Conservation (phyloP, 371 early-diverging fungal species). For the Actinomortierella ambigua region DNA sequence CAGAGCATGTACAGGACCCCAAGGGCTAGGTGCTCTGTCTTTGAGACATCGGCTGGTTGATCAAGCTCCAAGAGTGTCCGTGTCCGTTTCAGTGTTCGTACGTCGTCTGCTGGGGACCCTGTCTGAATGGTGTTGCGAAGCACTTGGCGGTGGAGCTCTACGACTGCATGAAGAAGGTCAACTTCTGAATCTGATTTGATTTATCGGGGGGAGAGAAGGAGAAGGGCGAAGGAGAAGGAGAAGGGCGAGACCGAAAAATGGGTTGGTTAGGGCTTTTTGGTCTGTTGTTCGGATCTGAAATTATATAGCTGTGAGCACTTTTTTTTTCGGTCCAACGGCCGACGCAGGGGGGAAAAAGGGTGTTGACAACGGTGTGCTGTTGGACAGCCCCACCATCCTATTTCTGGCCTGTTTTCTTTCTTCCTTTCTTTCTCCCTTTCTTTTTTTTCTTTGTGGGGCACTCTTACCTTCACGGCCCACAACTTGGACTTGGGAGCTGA, state of each 20-base stretch:
- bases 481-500: conserved; percentile 17
- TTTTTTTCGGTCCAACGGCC: neutral
- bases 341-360: too few species aligned
- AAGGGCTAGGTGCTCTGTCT: conserved; percentile 35
- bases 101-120: conserved; percentile 7
- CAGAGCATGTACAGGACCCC: conserved; percentile 41
- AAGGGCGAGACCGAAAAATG: neutral
- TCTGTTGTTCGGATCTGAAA: neutral
- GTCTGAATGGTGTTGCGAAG: conserved; percentile 10
- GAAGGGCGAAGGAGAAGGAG: neutral
- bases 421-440: neutral
- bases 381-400: too few species aligned
- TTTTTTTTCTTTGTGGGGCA: neutral
- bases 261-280: neutral
- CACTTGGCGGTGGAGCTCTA: conserved; percentile 25
- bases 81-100: conserved; percentile 16
- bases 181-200: conserved; percentile 24
- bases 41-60: conserved; percentile 20
- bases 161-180: conserved; percentile 23
- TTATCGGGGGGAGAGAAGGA: neutral
- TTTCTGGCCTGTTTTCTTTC: too few species aligned
- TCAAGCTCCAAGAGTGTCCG: conserved; percentile 21
- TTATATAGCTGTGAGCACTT: neutral
- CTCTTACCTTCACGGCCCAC: conserved; percentile 28
- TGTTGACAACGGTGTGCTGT: too few species aligned